Conservation (phyloP, 2,329 filamentous ascomycete genomes). For the Ophiocordyceps unilateralis region DNA sequence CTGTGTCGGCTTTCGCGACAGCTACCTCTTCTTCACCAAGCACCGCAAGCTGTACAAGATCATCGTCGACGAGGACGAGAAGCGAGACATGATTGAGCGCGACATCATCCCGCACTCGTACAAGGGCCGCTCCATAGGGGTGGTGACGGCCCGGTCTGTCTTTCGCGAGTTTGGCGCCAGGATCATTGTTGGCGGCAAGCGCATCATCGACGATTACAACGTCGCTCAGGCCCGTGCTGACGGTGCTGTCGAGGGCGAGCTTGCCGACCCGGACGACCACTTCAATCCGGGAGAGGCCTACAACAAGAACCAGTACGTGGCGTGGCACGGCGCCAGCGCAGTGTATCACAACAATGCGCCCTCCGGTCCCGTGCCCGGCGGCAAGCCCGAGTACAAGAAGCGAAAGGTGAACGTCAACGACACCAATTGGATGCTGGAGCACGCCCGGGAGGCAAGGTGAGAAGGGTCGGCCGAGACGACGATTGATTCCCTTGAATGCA, state of each 20-base stretch:
- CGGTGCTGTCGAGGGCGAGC: constrained; percentile 70
- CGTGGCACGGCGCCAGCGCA: constrained; percentile 91
- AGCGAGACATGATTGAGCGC: constrained; percentile 86
- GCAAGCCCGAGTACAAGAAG: constrained; percentile 70
- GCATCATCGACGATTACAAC: constrained; percentile 79
- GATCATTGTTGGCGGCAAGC: constrained; percentile 81
- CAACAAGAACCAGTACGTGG: constrained; percentile 97
- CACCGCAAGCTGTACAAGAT: constrained; percentile 95
- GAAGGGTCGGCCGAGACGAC: constrained; percentile 6
- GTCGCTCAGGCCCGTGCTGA: constrained; percentile 56
- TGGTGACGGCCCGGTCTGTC: constrained; percentile 89
- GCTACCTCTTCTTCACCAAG: constrained; percentile 97
- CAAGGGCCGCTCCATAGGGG: constrained; percentile 92
- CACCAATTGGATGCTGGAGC: constrained; percentile 92
- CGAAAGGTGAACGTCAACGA: constrained; percentile 77
- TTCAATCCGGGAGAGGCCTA: constrained; percentile 69
- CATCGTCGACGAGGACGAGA: constrained; percentile 94
- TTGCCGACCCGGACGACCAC: constrained; percentile 79
- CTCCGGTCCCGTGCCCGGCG: constrained; percentile 55
- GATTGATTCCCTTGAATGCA: constrained; percentile 1
- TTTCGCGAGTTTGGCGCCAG: constrained; percentile 92
- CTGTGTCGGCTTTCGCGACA: constrained; percentile 93
- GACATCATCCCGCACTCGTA: constrained; percentile 96
- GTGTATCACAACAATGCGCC: constrained; percentile 80
- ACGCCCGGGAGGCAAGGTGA: constrained; percentile 79